phyloP scores from a whole-genome alignment of 2,329 filamentous ascomycete species.

The Penicillium hordei region DNA sequence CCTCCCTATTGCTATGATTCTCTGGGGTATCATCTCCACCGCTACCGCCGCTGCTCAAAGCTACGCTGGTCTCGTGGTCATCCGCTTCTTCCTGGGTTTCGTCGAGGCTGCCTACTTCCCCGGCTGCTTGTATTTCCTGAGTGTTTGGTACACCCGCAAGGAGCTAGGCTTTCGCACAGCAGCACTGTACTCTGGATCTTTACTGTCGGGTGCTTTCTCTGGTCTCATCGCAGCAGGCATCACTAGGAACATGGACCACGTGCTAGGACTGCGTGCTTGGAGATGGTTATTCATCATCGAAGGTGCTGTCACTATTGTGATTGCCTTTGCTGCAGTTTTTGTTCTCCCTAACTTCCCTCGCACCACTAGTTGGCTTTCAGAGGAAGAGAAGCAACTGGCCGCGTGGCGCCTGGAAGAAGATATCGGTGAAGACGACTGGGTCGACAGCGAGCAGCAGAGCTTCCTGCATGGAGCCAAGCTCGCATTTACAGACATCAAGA shows the following conservation, averaged over 20 bases:
- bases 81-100: slow-evolving; percentile 50
- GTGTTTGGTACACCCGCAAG: slow-evolving; percentile 25
- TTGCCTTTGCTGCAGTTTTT: slow-evolving; percentile 59
- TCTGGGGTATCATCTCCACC: slow-evolving; percentile 64
- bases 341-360: slow-evolving; percentile 68
- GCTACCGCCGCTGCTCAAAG: slow-evolving; percentile 39
- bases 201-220: slow-evolving; percentile 71
- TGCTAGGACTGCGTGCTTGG: slow-evolving; percentile 57
- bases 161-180: slow-evolving; percentile 45
- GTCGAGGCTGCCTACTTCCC: slow-evolving; percentile 38
- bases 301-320: slow-evolving; percentile 61
- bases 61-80: slow-evolving; percentile 49
- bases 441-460: slow-evolving; percentile 55
- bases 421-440: slow-evolving; percentile 64
- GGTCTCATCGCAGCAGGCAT: slow-evolving; percentile 66
- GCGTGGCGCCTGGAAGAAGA: slow-evolving; percentile 64
- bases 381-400: slow-evolving; percentile 59
- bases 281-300: slow-evolving; percentile 71
- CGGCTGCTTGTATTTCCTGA: slow-evolving; percentile 43
- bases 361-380: slow-evolving; percentile 59
- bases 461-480: slow-evolving; percentile 53
- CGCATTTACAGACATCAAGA: slow-evolving; percentile 60
- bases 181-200: slow-evolving; percentile 59
- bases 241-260: slow-evolving; percentile 61
- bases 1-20: slow-evolving; percentile 54